phyloP scores from a whole-genome alignment of 2,329 filamentous ascomycete genomes.

The Alternaria gaisen region DNA sequence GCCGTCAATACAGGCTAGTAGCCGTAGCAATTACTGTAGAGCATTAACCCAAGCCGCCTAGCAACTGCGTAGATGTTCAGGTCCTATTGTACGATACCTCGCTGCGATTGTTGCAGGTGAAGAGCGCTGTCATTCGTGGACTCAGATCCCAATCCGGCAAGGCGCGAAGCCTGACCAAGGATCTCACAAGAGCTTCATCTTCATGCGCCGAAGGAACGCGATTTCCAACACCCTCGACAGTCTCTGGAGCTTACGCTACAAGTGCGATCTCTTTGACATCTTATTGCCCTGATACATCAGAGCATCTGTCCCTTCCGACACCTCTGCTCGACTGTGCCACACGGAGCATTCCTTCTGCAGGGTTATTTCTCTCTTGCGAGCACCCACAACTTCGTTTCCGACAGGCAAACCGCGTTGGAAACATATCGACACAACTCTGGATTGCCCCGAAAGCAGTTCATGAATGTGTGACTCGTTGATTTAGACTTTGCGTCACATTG shows the following conservation, averaged over 20 bases:
- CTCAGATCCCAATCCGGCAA: slow-evolving; percentile 16
- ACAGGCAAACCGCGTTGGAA: slow-evolving; percentile 9
- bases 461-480: slow-evolving; percentile 27
- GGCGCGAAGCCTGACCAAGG: slow-evolving; percentile 22
- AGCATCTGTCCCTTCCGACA: background rate
- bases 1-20: background rate
- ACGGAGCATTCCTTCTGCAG: slow-evolving; percentile 45
- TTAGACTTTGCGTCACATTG: slow-evolving; percentile 23
- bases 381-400: slow-evolving; percentile 19
- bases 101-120: slow-evolving; percentile 9
- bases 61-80: background rate
- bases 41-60: background rate
- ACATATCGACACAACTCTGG: background rate
- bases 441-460: slow-evolving; percentile 16
- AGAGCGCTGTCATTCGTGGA: slow-evolving; percentile 21
- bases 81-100: slow-evolving; percentile 2
- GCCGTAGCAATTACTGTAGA: background rate
- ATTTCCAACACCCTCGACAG: slow-evolving; percentile 31
- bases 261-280: slow-evolving; percentile 2
- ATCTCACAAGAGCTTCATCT: slow-evolving; percentile 35
- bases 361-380: slow-evolving; percentile 30
- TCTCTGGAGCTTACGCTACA: slow-evolving; percentile 17
- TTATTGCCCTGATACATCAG: slow-evolving; percentile 6
- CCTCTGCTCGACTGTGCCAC: slow-evolving; percentile 26
- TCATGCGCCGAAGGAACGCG: slow-evolving; percentile 31